Conservation (phyloP, 139 green algal genomes). For the Edaphochlamys debaryana region DNA sequence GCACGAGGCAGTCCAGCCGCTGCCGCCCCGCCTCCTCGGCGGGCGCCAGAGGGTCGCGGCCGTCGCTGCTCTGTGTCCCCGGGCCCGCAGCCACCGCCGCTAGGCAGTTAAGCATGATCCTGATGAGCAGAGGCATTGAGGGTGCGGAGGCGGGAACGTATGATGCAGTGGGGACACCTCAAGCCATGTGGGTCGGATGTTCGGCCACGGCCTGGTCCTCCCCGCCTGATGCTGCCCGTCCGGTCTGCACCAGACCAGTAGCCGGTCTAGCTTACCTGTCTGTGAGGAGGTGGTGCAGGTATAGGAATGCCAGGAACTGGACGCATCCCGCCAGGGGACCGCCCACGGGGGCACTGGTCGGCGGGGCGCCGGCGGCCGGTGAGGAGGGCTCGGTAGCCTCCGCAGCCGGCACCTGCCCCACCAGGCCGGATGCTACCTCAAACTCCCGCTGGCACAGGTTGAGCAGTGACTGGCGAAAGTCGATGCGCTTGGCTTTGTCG, state of each 20-base stretch:
- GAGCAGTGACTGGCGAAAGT: slow-evolving; percentile 17
- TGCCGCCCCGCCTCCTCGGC: not conserved
- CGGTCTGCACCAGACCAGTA: no score
- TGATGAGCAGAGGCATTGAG: not conserved
- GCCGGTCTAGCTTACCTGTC: slow-evolving; percentile 17
- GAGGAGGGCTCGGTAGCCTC: no score
- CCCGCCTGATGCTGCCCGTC: no score
- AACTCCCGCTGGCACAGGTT: slow-evolving; percentile 28
- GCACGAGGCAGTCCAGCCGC: not conserved
- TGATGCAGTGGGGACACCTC: no score
- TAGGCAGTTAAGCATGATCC: slow-evolving; percentile 32
- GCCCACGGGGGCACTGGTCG: not conserved
- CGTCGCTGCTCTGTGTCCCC: no score
- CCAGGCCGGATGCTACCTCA: not conserved
- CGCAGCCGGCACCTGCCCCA: not conserved
- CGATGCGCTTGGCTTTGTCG: slow-evolving; percentile 13
- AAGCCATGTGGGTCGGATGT: no score
- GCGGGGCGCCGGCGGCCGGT: no score
- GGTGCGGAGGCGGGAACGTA: no score
- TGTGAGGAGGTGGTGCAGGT: slow-evolving; percentile 17
- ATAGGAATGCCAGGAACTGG: slow-evolving; percentile 16
- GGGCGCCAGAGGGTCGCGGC: no score
- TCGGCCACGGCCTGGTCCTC: no score
- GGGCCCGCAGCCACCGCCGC: not conserved
- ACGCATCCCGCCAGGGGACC: not conserved